Evolutionary conservation across 2,329 filamentous ascomycete genomes (phyloP).

Genomic region (Cytospora schulzeri): DNA sequence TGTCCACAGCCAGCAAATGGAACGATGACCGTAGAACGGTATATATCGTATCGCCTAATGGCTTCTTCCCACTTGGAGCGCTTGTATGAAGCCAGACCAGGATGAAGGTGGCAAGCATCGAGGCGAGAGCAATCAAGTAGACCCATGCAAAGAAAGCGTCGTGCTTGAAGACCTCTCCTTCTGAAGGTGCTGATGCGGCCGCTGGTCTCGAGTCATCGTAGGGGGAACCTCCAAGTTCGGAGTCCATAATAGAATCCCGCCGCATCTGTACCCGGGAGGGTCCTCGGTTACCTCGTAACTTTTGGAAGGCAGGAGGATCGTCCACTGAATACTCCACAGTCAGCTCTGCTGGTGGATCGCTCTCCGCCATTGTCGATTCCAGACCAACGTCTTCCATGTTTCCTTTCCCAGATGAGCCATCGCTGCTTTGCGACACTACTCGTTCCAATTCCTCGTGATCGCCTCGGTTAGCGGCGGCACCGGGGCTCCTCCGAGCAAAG

Average conservation of each 20-base stretch:
- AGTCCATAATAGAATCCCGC: constrained; percentile 47
- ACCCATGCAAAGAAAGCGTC: constrained; percentile 92
- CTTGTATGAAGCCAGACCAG: constrained; percentile 89
- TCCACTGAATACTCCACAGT: constrained; percentile 56
- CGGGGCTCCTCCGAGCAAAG: constrained; percentile 32
- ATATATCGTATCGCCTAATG: constrained; percentile 92
- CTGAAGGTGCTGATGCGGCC: constrained; percentile 44
- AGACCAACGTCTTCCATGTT: constrained; percentile 88
- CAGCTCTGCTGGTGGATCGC: constrained; percentile 64
- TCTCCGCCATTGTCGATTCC: constrained; percentile 64
- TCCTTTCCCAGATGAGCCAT: constrained; percentile 46
- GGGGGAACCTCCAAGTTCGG: constrained; percentile 45
- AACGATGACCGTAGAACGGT: constrained; percentile 84
- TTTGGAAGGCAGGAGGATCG: constrained; percentile 63
- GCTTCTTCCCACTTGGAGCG: constrained; percentile 65
- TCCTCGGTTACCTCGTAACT: constrained; percentile 50
- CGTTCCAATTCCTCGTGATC: constrained; percentile 47
- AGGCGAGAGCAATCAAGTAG: constrained; percentile 81
- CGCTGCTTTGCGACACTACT: constrained; percentile 39
- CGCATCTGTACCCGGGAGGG: constrained; percentile 44
- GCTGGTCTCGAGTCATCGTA: constrained; percentile 39
- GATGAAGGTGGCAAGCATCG: constrained; percentile 84
- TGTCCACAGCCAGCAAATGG: constrained; percentile 87
- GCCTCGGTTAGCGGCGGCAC: constrained; percentile 30
- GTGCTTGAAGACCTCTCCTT: constrained; percentile 74